These are phyloP conservation scores for Albizia julibrissin DNA, from an alignment of 306 rosid genomes.

Conservation along the genomic window DNA sequence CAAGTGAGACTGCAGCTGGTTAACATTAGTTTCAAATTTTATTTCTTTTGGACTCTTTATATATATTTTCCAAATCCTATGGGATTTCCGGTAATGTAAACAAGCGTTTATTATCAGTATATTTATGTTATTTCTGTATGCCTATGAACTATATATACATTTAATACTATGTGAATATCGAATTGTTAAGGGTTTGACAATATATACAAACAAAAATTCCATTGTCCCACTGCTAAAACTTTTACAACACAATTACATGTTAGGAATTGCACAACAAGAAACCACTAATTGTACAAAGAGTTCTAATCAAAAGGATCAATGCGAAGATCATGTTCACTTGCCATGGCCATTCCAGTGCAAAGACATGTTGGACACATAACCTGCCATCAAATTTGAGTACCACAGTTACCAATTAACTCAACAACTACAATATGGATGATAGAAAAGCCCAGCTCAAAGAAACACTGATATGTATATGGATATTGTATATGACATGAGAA, in stretches of 20 bases:
- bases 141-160: too few species aligned
- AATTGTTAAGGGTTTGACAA: too few species aligned
- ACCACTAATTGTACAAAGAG: not conserved
- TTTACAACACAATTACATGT: not conserved
- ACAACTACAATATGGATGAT: not conserved
- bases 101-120: too few species aligned
- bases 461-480: not conserved
- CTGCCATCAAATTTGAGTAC: slow-evolving; percentile 45
- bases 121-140: too few species aligned
- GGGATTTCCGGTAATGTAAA: too few species aligned
- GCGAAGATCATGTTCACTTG: slow-evolving; percentile 95
- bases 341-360: slow-evolving; percentile 99
- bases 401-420: slow-evolving; percentile 6
- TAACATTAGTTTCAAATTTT: too few species aligned
- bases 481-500: not conserved
- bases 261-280: slow-evolving; percentile 1
- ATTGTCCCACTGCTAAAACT: slow-evolving; percentile 16
- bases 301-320: slow-evolving; percentile 90
- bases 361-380: slow-evolving; percentile 99
- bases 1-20: too few species aligned
- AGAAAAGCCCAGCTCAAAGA: not conserved
- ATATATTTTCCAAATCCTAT: too few species aligned
- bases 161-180: too few species aligned
- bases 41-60: too few species aligned
- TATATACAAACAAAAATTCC: slow-evolving; percentile 45